Conservation (phyloP, 768 basidiomycete species). For the Mycena pura region DNA sequence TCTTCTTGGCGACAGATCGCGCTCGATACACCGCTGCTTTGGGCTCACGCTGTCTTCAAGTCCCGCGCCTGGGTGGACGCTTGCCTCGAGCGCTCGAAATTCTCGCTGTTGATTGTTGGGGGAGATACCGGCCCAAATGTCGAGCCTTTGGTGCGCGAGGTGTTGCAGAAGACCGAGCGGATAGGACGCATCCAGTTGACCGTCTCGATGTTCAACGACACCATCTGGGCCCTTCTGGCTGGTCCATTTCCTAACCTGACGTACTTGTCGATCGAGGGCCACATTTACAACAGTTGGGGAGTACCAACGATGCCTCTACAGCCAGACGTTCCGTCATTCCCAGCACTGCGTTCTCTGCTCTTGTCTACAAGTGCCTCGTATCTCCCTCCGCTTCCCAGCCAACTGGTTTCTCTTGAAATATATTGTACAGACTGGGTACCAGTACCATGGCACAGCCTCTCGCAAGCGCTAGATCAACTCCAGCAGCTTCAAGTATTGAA, state of each 20-base stretch:
- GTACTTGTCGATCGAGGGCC: not conserved
- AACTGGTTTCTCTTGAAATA: conserved; percentile 7
- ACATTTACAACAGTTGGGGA: not conserved
- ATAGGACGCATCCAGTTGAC: conserved; percentile 4
- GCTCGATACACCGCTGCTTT: conserved; percentile 7
- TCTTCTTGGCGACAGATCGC: conserved; percentile 15
- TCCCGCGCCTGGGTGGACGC: not conserved
- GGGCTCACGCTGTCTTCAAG: conserved; percentile 14
- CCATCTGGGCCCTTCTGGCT: not conserved
- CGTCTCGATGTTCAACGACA: not conserved
- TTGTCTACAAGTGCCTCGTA: not conserved
- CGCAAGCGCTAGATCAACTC: conserved; percentile 2
- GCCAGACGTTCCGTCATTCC: not conserved
- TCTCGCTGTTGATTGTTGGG: conserved; percentile 8
- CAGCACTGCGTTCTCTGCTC: conserved; percentile 1
- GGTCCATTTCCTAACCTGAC: conserved; percentile 14
- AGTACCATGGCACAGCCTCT: conserved; percentile 1
- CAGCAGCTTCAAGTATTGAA: not conserved
- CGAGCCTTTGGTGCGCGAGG: not conserved
- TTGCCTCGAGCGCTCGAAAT: conserved; percentile 16
- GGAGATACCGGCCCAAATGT: not conserved
- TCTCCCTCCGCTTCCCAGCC: not conserved
- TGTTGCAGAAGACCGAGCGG: not conserved
- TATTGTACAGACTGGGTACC: not conserved
- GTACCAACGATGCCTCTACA: not conserved